These are phyloP conservation scores for Scleromitrula shiraiana DNA, from an alignment of 2,329 filamentous ascomycete species.

Conservation along the genomic window DNA sequence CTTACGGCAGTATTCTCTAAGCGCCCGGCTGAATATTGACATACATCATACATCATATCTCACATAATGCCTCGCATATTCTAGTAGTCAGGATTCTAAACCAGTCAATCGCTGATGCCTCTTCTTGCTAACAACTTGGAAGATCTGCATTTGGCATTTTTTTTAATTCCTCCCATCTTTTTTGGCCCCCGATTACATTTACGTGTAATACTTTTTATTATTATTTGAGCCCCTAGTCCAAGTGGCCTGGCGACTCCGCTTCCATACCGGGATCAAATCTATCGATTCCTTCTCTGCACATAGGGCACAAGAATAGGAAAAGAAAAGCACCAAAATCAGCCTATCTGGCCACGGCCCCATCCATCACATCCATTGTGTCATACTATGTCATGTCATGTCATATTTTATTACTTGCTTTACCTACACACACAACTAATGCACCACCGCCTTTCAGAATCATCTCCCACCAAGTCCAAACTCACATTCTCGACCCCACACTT, in stretches of 20 bases:
- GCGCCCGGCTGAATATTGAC: conserved; percentile 28
- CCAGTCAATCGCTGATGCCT: conserved; percentile 18
- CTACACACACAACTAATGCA: not conserved
- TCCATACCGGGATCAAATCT: not conserved
- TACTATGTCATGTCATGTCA: not conserved
- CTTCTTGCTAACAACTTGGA: conserved; percentile 2
- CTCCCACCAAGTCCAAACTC: conserved; percentile 46
- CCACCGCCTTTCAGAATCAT: too few relatives aligned
- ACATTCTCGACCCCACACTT: conserved; percentile 54
- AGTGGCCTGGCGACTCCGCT: not conserved
- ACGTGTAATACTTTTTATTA: not conserved
- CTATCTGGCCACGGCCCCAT: not conserved
- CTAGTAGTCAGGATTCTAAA: too few relatives aligned
- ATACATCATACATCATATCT: conserved; percentile 14
- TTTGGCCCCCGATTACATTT: conserved; percentile 6
- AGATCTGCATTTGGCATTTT: conserved; percentile 5
- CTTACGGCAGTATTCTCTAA: conserved; percentile 29
- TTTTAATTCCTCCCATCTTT: not conserved
- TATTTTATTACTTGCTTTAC: too few relatives aligned
- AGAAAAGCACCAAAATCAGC: not conserved
- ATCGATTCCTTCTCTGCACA: not conserved
- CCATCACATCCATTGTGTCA: not conserved
- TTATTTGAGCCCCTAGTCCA: not conserved
- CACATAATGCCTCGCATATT: conserved; percentile 21
- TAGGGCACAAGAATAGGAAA: too few relatives aligned